Base-by-base conservation (phyloP, 2,329 filamentous ascomycete genomes). In the Stemphylium beticola region DNA sequence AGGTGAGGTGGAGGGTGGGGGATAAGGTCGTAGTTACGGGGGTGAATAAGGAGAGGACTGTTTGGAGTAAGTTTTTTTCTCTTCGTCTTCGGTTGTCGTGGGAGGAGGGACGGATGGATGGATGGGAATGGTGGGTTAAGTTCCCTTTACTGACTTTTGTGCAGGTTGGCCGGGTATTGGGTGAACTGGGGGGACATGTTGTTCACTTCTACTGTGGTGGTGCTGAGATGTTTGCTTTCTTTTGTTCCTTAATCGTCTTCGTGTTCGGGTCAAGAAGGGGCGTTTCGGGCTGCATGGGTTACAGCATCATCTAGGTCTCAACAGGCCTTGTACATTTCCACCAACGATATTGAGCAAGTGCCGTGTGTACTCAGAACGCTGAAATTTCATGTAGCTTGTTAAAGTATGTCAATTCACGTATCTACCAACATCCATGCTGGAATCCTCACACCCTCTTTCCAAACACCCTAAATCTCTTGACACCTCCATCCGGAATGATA, bases 401-500 rank as follows among this genome's bases (percentile, higher is more conserved):
- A 8, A 26, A 26, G 24, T 7, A 26, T 26, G 24, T 7, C 2
- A 7, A 5, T 24, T 15, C 34, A 6, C 5, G n/a, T n/a, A 36
- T 34, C 29, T 32, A 33, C 2, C 9, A 10, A 34, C 4, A 17
- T 33, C 12, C 11, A 43, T 8, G 10, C 17, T 17, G 12, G 14
- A 17, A 22, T 14, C 2, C 33, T 57, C 45, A 67, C 9, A 61
- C 58, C 51, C 62, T 69, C 61, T 83, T 86, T 2, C 89, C 91
- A 74, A 90, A 87, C 2, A 93, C 86, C 40, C 92, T 85, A 62
- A 97, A 83, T 61, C 93, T 82, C 85, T 96, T 96, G 2, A 97
- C 90, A 20, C 93, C 93, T 31, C 93, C 93, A 75, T 98, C 93
- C 0, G 93, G 93, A 64, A 96, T 91, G 73, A 97, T 95, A 31